Conservation (phyloP, 768 basidiomycete species). For the Hericium rajendrae region DNA sequence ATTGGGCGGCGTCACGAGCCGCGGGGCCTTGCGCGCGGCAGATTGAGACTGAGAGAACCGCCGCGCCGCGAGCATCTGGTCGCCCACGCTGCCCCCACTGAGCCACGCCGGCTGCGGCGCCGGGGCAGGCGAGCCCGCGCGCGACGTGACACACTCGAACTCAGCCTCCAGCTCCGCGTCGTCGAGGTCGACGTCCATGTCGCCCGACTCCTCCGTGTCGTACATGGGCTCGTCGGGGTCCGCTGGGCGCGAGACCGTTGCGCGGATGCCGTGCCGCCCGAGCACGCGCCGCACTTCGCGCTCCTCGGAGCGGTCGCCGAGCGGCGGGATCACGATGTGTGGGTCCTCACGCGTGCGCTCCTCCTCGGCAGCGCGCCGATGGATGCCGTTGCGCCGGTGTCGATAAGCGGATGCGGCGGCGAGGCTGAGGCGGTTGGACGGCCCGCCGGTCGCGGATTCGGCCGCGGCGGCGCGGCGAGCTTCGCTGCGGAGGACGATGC, state of each 20-base stretch:
- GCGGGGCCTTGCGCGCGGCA: background rate
- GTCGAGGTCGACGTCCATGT: slow-evolving; percentile 27
- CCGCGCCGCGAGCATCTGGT: background rate
- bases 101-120: slow-evolving; percentile 32
- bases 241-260: slow-evolving; percentile 15
- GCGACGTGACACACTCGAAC: slow-evolving; percentile 45
- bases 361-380: slow-evolving; percentile 23
- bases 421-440: slow-evolving; percentile 3
- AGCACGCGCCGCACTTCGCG: slow-evolving; percentile 48
- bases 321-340: background rate
- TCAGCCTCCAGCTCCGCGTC: slow-evolving; percentile 40
- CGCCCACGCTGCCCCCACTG: background rate
- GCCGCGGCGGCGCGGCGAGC: background rate
- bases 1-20: slow-evolving; percentile 20
- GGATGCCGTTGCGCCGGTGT: slow-evolving; percentile 20
- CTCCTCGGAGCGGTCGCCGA: slow-evolving; percentile 25
- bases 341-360: background rate
- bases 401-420: slow-evolving; percentile 9
- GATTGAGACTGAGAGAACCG: slow-evolving; percentile 4
- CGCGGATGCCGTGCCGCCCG: slow-evolving; percentile 36
- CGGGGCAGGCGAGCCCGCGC: slow-evolving; percentile 34
- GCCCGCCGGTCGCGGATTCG: background rate
- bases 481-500: background rate
- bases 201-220: slow-evolving; percentile 16
- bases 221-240: slow-evolving; percentile 15